A percentile compares a stretch with the other conserved stretches of the same genome.
phyloP scores from a whole-genome alignment of 495 filamentous ascomycete genomes.

The Eremomyces bilateralis region DNA sequence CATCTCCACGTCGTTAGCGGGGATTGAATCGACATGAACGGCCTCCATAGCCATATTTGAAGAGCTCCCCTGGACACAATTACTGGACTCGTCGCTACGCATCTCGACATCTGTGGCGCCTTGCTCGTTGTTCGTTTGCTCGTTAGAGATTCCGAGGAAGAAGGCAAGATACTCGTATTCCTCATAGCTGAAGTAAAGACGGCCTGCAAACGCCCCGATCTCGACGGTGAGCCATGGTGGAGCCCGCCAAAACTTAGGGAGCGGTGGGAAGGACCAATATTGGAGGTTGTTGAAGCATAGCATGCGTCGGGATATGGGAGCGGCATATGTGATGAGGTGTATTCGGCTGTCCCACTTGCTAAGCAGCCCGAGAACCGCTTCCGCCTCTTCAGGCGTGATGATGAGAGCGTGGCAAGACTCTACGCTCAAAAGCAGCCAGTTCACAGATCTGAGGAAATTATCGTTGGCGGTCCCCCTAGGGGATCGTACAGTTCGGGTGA shows the following conservation, averaged over 20 bases:
- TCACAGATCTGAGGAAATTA: slow-evolving; percentile 23
- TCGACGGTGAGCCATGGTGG: slow-evolving; percentile 28
- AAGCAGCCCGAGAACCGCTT: slow-evolving; percentile 23
- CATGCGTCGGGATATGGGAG: slow-evolving; percentile 31
- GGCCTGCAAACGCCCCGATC: slow-evolving; percentile 31
- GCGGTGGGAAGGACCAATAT: slow-evolving; percentile 25
- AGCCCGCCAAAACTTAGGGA: slow-evolving; percentile 17
- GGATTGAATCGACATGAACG: not conserved
- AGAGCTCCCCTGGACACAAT: no score
- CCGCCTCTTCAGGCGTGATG: slow-evolving; percentile 33
- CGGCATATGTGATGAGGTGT: slow-evolving; percentile 29
- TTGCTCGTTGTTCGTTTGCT: no score
- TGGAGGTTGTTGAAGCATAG: slow-evolving; percentile 26
- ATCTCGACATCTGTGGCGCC: no score
- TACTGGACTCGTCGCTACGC: no score
- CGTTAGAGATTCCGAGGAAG: slow-evolving; percentile 10
- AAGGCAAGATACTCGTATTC: slow-evolving; percentile 17
- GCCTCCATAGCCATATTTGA: no score
- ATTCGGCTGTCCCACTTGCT: slow-evolving; percentile 7
- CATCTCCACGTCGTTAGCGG: not conserved
- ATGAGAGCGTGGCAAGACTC: slow-evolving; percentile 22
- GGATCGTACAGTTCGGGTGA: slow-evolving; percentile 1
- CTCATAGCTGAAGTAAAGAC: slow-evolving; percentile 28
- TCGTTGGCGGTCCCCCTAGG: slow-evolving; percentile 19
- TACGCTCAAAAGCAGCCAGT: slow-evolving; percentile 27